These are phyloP conservation scores for Solanum sitiens DNA, from an alignment of 257 asterid genomes.

Conservation along the genomic window DNA sequence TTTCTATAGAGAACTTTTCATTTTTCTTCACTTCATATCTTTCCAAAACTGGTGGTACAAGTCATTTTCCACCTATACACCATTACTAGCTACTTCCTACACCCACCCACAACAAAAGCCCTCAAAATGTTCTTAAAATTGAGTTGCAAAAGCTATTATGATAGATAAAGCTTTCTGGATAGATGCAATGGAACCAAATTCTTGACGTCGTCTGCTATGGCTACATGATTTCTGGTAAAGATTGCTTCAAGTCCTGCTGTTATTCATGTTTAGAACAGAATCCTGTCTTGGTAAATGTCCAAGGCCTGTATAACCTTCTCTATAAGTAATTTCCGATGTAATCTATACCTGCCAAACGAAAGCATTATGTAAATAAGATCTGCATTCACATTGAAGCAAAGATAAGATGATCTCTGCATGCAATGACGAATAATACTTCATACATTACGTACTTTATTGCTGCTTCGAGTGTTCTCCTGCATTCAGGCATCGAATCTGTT, in stretches of 20 bases:
- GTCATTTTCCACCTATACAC: background rate
- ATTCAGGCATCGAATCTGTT: slow-evolving; percentile 71
- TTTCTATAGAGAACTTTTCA: background rate
- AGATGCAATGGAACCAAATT: background rate
- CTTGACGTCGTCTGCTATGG: background rate
- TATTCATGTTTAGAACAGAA: slow-evolving; percentile 38
- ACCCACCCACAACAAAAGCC: background rate
- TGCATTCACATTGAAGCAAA: background rate
- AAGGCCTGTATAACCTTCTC: slow-evolving; percentile 78
- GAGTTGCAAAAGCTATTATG: background rate
- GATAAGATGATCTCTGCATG: background rate
- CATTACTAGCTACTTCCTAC: background rate
- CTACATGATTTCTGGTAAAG: background rate
- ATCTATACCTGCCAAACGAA: slow-evolving; percentile 59
- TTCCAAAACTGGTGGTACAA: background rate
- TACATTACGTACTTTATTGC: slow-evolving; percentile 57
- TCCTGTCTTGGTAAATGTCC: slow-evolving; percentile 63
- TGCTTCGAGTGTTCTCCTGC: slow-evolving; percentile 73
- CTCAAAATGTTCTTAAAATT: background rate
- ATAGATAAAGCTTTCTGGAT: background rate
- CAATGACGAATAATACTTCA: background rate
- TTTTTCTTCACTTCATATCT: background rate
- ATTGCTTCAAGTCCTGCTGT: background rate
- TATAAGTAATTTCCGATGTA: slow-evolving; percentile 66
- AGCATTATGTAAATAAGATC: background rate